These are phyloP conservation scores for Leccinum obscurum DNA, from an alignment of 768 basidiomycete species.

Conservation along the genomic window DNA sequence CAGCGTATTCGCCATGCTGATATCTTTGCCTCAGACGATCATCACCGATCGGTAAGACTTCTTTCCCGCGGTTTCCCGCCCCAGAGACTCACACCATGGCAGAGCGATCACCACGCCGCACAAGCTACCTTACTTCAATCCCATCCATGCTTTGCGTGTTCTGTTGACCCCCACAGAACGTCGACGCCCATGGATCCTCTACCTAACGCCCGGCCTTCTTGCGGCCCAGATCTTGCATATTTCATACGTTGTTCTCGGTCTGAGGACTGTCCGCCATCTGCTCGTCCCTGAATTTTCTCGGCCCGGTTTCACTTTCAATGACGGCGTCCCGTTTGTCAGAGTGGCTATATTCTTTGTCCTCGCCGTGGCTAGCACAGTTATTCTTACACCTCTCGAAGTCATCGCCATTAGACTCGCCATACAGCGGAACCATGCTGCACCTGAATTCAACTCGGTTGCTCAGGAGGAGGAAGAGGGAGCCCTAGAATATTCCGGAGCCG, in stretches of 20 bases:
- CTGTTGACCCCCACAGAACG: conserved; percentile 83
- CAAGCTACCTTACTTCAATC: conserved; percentile 63
- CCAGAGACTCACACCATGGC: conserved; percentile 5
- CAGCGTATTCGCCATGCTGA: conserved; percentile 61
- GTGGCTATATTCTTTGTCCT: conserved; percentile 57
- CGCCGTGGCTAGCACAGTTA: conserved; percentile 51
- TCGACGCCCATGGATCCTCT: conserved; percentile 75
- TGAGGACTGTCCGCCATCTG: conserved; percentile 46
- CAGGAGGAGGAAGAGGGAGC: conserved; percentile 70
- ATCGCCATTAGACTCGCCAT: conserved; percentile 77
- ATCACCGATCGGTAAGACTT: conserved; percentile 69
- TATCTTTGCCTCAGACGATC: conserved; percentile 68
- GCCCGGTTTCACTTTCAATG: conserved; percentile 32
- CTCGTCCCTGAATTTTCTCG: conserved; percentile 55
- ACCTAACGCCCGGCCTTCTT: conserved; percentile 71
- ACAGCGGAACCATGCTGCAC: conserved; percentile 78
- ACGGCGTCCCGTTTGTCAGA: conserved; percentile 50
- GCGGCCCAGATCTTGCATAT: conserved; percentile 45
- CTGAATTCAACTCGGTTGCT: conserved; percentile 70
- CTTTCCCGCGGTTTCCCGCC: not conserved
- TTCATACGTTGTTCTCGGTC: conserved; percentile 43
- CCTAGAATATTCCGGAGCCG: conserved; percentile 62
- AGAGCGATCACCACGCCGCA: conserved; percentile 86
- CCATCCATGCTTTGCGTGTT: conserved; percentile 59
- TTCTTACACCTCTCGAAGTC: conserved; percentile 79